Evolutionary conservation across 2,329 filamentous ascomycete genomes (phyloP), one percentile per base, ranked within the genome.

Genomic region (Aspergillus quadricinctus): DNA sequence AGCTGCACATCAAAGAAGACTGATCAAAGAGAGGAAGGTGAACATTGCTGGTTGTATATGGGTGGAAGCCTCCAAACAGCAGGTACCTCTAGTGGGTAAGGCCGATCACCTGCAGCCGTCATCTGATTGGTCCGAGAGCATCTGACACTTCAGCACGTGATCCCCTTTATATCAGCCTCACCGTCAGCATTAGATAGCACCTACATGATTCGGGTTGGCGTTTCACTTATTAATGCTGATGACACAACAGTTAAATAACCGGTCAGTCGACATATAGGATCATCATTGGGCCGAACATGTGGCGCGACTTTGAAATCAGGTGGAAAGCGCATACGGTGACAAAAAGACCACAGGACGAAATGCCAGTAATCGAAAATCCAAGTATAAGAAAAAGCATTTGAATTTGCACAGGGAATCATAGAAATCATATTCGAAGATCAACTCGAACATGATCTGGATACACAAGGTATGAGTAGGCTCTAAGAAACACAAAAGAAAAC

Each of bases 361-460:
- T 21, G 48, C 21, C 40, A 53, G 35, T 49, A 45, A 28, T 29
- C 45, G 9, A 27, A 55, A 52, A 11, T 46, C 29, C 27, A 50
- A 43, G 48, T 52, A 53, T 49, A 57, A 37, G 31, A 50, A 45
- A 19, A 19, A 55, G 52, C 45, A 28, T 55, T 5, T 50, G 48
- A 56, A 57, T 56, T 54, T 55, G 49, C 52, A 58, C 55, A 59
- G 69, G 69, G 68, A 71, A 71, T 71, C 69, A 69, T 64, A 61
- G 61, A 62, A 58, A 66, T 54, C 56, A 65, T 69, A 66, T 67
- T 59, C 66, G 69, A 56, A 66, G 61, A 61, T 57, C 48, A 58
- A 58, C 53, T 52, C 56, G 57, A 55, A 56, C 49, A 53, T 23
- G n/a, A 14, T 14, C 14, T 5, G 43, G 31, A 37, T n/a, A 46